These are phyloP conservation scores for Stromatinia cepivora DNA, from an alignment of 2,329 filamentous ascomycete species.

Conservation along the genomic window DNA sequence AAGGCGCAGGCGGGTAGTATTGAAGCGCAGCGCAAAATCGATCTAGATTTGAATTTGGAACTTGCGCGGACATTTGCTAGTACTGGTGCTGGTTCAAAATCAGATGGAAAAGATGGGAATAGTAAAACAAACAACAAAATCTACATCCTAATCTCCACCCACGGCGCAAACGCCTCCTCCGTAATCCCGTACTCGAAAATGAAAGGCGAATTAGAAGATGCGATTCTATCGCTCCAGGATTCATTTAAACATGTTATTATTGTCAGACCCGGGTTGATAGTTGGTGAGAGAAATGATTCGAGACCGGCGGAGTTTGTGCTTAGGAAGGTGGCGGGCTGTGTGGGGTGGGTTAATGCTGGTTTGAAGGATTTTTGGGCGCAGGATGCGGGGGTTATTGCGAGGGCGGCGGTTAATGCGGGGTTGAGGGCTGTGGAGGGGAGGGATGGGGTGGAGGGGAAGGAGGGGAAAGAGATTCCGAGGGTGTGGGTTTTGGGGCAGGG, in stretches of 20 bases:
- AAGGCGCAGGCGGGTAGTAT: slow-evolving; percentile 71
- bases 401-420: slow-evolving; percentile 52
- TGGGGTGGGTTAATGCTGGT: slow-evolving; percentile 56
- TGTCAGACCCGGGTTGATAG: slow-evolving; percentile 72
- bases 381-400: slow-evolving; percentile 60
- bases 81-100: too few relatives aligned
- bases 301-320: slow-evolving; percentile 59
- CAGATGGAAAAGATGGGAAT: background rate
- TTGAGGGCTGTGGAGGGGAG: slow-evolving; percentile 48
- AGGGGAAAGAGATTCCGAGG: slow-evolving; percentile 44
- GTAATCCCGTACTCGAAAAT: slow-evolving; percentile 62
- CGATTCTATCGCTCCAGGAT: slow-evolving; percentile 58
- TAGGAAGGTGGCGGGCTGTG: slow-evolving; percentile 53
- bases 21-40: slow-evolving; percentile 81
- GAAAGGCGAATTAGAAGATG: slow-evolving; percentile 86
- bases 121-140: slow-evolving; percentile 62
- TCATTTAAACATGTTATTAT: slow-evolving; percentile 79
- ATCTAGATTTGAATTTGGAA: slow-evolving; percentile 81
- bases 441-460: slow-evolving; percentile 49
- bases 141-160: slow-evolving; percentile 51
- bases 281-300: slow-evolving; percentile 66
- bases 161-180: slow-evolving; percentile 52
- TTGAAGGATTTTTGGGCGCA: slow-evolving; percentile 66
- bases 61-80: slow-evolving; percentile 54
- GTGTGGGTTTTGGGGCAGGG: slow-evolving; percentile 50